phyloP scores from a whole-genome alignment of 345 rosid genomes.

The Clausena lansium region DNA sequence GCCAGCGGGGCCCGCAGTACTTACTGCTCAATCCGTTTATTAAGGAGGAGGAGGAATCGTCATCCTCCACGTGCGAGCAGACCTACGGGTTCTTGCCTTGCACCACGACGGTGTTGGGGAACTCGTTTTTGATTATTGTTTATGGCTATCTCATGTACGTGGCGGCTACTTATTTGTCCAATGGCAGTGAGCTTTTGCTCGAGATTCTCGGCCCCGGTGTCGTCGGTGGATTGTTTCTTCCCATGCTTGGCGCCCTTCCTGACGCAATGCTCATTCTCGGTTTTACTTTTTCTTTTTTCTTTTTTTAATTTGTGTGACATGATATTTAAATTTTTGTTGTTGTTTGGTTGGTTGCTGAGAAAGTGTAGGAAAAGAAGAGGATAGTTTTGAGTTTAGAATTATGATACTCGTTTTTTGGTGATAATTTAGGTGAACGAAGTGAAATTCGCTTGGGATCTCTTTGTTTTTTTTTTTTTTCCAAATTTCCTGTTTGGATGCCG shows the following conservation, averaged over 20 bases:
- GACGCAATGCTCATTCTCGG: conserved; percentile 98
- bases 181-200: conserved; percentile 87
- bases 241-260: conserved; percentile 92
- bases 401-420: neutral
- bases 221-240: conserved; percentile 90
- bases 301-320: too few relatives aligned
- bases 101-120: conserved; percentile 68
- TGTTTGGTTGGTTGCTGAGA: neutral
- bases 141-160: conserved; percentile 81
- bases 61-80: conserved; percentile 68
- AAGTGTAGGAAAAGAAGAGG: neutral
- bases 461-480: neutral
- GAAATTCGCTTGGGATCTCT: neutral
- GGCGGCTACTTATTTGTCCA: conserved; percentile 77
- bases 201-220: conserved; percentile 96
- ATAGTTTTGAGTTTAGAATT: neutral
- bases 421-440: neutral
- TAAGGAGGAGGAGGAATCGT: conserved; percentile 30
- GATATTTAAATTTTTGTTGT: too few relatives aligned
- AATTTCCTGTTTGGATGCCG: neutral
- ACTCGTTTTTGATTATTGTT: conserved; percentile 67
- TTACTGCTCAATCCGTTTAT: conserved; percentile 4
- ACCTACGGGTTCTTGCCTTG: conserved; percentile 96
- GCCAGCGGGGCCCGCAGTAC: conserved; percentile 12
- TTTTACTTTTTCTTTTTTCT: conserved; percentile 20